phyloP scores from a whole-genome alignment of 148 eudicot species.

The Amaranthus cruentus region DNA sequence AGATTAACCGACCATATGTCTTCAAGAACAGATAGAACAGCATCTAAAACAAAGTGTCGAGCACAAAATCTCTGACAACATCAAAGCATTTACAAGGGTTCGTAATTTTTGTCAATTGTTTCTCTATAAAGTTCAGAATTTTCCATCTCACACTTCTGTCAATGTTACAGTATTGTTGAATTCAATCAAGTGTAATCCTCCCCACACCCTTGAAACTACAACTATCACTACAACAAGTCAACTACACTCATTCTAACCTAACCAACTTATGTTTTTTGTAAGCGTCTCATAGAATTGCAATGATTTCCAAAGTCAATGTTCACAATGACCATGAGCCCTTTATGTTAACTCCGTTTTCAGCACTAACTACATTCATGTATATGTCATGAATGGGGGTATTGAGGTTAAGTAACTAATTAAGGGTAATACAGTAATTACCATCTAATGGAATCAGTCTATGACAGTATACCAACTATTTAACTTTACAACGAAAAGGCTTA shows the following conservation, averaged over 20 bases:
- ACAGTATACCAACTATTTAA: background rate
- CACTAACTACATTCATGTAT: constrained; percentile 1
- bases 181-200: background rate
- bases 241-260: background rate
- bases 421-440: too few species aligned
- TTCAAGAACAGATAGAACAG: background rate
- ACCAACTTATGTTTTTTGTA: background rate
- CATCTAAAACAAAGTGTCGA: background rate
- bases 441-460: too few species aligned
- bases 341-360: background rate
- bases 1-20: background rate
- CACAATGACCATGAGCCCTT: background rate
- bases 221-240: background rate
- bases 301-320: background rate
- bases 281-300: background rate
- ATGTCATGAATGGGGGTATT: too few species aligned
- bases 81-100: background rate
- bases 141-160: background rate
- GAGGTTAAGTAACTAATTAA: too few species aligned
- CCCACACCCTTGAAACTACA: background rate
- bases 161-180: background rate
- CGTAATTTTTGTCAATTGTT: background rate
- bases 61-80: constrained; percentile 4
- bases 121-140: background rate
- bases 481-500: background rate